Conservation (phyloP, 352 stramenopile genomes). For the Pythium aphanidermatum region DNA sequence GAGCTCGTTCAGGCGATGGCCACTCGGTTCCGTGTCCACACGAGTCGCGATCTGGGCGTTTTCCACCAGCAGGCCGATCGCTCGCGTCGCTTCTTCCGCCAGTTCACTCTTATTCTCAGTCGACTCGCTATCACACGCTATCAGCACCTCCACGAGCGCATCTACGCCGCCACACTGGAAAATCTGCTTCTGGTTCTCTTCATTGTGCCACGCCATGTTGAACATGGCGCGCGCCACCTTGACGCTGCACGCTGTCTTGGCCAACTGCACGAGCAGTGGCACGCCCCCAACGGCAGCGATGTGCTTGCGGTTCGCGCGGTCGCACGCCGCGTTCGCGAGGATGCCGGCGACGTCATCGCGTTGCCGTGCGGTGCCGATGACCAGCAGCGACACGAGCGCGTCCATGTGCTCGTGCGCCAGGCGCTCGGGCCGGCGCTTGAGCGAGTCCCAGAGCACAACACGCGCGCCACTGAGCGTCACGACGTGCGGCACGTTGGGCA, state of each 20-base stretch:
- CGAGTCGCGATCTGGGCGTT: constrained; percentile 1
- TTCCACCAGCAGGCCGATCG: constrained; percentile 11
- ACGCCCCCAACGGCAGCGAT: constrained; percentile 11
- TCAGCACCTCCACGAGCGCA: constrained; percentile 10
- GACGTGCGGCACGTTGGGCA: constrained; percentile 17
- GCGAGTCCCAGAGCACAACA: constrained; percentile 17
- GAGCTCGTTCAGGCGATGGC: not conserved
- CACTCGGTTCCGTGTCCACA: not conserved
- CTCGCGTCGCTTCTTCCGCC: constrained; percentile 12
- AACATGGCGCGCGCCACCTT: constrained; percentile 8
- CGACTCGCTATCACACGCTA: not conserved
- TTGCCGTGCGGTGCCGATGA: constrained; percentile 11
- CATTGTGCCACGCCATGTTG: constrained; percentile 17
- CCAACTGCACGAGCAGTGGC: constrained; percentile 7
- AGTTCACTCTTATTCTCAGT: constrained; percentile 11
- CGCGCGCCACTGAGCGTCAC: constrained; percentile 11
- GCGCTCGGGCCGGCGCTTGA: constrained; percentile 9
- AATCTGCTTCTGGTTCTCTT: constrained; percentile 14
- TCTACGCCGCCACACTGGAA: constrained; percentile 9
- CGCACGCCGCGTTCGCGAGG: constrained; percentile 15
- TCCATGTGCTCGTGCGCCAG: constrained; percentile 7
- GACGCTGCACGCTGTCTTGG: not conserved
- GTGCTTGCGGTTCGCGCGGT: constrained; percentile 7
- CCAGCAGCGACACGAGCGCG: constrained; percentile 12
- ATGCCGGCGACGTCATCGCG: constrained; percentile 18